These are phyloP conservation scores for Moesziomyces antarcticus DNA, from an alignment of 1,284 basidiomycete genomes.

Conservation along the genomic window DNA sequence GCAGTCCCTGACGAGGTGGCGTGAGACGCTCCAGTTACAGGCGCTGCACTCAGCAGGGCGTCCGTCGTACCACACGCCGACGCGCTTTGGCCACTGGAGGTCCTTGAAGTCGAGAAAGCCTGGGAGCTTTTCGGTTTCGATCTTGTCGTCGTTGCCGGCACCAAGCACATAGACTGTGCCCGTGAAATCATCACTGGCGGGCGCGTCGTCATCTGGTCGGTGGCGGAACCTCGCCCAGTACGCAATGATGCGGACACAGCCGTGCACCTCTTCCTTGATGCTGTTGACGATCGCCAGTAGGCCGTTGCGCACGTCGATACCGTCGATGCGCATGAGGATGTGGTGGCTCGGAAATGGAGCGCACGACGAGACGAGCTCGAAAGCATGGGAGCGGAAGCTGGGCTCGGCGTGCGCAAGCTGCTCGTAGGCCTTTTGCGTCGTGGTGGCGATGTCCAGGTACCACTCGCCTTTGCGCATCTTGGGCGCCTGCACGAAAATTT, in stretches of 20 bases:
- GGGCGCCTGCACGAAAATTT: too few relatives aligned
- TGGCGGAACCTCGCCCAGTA: slow-evolving; percentile 1
- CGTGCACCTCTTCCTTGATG: not conserved
- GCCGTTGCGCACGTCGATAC: not conserved
- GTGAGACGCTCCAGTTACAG: not conserved
- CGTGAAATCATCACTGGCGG: not conserved
- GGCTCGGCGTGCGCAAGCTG: not conserved
- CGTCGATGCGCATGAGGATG: not conserved
- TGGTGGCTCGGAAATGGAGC: not conserved
- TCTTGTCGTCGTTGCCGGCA: not conserved
- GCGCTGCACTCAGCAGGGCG: slow-evolving; percentile 1
- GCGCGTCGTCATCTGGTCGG: not conserved
- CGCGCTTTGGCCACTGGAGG: not conserved
- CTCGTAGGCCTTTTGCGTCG: not conserved
- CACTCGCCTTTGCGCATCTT: too few relatives aligned
- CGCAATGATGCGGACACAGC: not conserved
- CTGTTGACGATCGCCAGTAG: not conserved
- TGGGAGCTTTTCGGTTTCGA: not conserved
- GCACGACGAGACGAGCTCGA: not conserved
- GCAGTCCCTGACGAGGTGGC: slow-evolving; percentile 1
- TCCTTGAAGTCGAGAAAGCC: slow-evolving; percentile 1
- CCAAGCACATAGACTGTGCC: not conserved
- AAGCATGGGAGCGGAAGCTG: not conserved
- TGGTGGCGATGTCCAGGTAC: not conserved
- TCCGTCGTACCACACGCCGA: not conserved